Evolutionary conservation across 345 rosid species (phyloP).

Genomic region (Salix purpurea): DNA sequence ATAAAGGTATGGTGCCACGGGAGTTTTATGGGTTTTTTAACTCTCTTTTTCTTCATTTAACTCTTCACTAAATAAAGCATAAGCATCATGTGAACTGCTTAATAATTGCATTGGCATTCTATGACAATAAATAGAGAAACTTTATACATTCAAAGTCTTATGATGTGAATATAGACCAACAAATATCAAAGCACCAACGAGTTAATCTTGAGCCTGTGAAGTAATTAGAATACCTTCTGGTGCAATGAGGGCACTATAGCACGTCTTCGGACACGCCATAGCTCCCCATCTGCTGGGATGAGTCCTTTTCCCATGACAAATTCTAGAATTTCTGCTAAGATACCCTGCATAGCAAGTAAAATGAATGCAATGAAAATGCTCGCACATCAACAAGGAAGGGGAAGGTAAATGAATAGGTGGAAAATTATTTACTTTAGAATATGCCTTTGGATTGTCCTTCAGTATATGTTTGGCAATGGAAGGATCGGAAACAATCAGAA

Average conservation of each 20-base stretch:
- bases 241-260: conserved; percentile 91
- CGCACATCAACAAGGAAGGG: not conserved
- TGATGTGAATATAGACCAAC: not conserved
- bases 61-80: not conserved
- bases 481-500: conserved; percentile 93
- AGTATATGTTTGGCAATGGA: conserved; percentile 83
- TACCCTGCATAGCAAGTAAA: conserved; percentile 53
- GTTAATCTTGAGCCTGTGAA: not conserved
- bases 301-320: conserved; percentile 99
- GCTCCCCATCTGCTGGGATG: conserved; percentile 92
- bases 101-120: not conserved
- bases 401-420: not conserved
- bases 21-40: not conserved
- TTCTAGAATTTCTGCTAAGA: conserved; percentile 85
- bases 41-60: not conserved
- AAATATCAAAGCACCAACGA: not conserved
- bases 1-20: not conserved
- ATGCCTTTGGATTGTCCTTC: conserved; percentile 74
- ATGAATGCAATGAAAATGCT: conserved; percentile 12
- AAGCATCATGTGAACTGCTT: not conserved
- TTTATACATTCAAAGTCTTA: not conserved
- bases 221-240: conserved; percentile 51
- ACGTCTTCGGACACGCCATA: conserved; percentile 93
- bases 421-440: conserved; percentile 64
- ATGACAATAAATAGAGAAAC: not conserved